Evolutionary conservation across 2,329 filamentous ascomycete species (phyloP).

Genomic region (Cladophialophora yegresii): DNA sequence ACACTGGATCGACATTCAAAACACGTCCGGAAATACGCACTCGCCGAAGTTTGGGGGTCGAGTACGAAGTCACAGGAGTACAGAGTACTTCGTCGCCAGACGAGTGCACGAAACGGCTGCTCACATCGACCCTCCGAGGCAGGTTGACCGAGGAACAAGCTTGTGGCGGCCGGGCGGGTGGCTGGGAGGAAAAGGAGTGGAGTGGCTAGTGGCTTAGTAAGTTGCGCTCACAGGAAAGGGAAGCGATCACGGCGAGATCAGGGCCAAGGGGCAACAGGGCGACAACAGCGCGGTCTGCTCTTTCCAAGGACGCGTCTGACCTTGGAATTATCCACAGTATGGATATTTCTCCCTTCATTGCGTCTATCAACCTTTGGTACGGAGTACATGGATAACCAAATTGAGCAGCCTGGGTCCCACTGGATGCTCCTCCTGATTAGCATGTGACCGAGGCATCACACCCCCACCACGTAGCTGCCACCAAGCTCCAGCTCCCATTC

Average conservation of each 20-base stretch:
- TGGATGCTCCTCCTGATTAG: neutral
- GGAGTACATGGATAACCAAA: neutral
- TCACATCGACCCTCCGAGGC: neutral
- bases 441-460: neutral
- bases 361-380: neutral
- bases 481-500: neutral
- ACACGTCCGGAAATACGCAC: neutral
- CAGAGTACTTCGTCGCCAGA: neutral
- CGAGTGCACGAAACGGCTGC: neutral
- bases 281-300: neutral
- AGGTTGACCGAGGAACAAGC: neutral
- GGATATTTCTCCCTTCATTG: neutral
- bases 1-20: neutral
- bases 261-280: neutral
- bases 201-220: neutral
- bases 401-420: neutral
- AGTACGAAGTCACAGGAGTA: neutral
- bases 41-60: too few relatives aligned
- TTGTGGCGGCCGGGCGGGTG: neutral
- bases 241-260: neutral
- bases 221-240: neutral
- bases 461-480: neutral
- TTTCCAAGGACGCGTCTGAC: neutral
- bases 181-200: neutral
- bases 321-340: neutral